These are phyloP conservation scores for Microbotryum intermedium DNA, from an alignment of 1,284 basidiomycete genomes.

Conservation along the genomic window DNA sequence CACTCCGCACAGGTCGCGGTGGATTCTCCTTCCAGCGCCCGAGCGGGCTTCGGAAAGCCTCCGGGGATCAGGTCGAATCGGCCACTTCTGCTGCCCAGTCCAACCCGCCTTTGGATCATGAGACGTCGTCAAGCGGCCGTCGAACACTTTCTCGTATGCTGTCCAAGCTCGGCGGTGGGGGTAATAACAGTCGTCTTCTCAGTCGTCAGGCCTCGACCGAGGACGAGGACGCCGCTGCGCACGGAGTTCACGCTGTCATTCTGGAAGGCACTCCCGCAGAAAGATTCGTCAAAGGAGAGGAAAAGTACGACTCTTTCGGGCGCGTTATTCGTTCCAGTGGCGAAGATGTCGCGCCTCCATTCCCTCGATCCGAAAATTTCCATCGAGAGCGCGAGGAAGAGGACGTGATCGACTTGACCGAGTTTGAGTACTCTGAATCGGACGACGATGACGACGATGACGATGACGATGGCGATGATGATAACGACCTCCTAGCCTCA, in stretches of 20 bases:
- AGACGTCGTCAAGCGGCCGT: not conserved
- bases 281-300: slow-evolving; percentile 11
- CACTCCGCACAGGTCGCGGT: no score
- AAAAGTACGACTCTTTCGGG: slow-evolving; percentile 20
- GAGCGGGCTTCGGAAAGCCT: no score
- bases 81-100: no score
- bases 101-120: not conserved
- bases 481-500: not conserved
- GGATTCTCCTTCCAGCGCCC: no score
- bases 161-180: slow-evolving; percentile 11
- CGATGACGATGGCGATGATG: slow-evolving; percentile 16
- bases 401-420: slow-evolving; percentile 20
- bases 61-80: no score
- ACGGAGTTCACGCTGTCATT: not conserved
- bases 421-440: slow-evolving; percentile 24
- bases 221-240: not conserved
- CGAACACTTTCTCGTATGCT: slow-evolving; percentile 22
- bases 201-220: not conserved
- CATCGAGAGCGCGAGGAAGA: slow-evolving; percentile 15
- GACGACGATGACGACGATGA: slow-evolving; percentile 22
- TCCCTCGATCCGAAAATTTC: not conserved
- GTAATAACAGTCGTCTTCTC: not conserved
- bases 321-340: slow-evolving; percentile 6
- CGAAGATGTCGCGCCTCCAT: not conserved
- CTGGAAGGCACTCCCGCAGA: slow-evolving; percentile 2